phyloP scores from a whole-genome alignment of 2,329 filamentous ascomycete species.

The Cladosporium sp. region DNA sequence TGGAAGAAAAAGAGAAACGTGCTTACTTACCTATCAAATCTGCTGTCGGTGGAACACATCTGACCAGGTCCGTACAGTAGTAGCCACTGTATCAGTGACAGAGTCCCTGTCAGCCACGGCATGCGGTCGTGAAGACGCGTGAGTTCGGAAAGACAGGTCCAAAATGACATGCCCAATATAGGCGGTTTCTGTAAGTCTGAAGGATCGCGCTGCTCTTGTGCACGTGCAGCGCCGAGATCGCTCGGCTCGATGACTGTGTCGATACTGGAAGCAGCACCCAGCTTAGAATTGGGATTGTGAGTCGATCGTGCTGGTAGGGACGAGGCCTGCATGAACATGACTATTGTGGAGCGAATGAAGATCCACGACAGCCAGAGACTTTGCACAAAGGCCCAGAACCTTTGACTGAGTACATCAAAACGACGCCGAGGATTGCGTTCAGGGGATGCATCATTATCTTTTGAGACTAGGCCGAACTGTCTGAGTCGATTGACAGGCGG shows the following conservation, averaged over 20 bases:
- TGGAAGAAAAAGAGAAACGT: conserved; percentile 24
- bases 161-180: conserved; percentile 72
- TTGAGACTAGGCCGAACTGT: conserved; percentile 52
- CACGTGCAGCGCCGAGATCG: background rate
- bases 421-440: background rate
- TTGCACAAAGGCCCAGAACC: conserved; percentile 49
- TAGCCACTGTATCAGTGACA: conserved; percentile 73
- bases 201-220: background rate
- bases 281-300: background rate
- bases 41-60: conserved; percentile 69
- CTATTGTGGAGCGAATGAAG: conserved; percentile 59
- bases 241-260: background rate
- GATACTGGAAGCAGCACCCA: background rate
- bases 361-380: conserved; percentile 47
- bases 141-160: conserved; percentile 68
- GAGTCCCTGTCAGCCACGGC: conserved; percentile 79
- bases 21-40: conserved; percentile 79
- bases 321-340: conserved; percentile 56
- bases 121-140: conserved; percentile 73
- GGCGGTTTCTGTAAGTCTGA: conserved; percentile 39
- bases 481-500: conserved; percentile 46
- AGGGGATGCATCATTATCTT: background rate
- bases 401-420: conserved; percentile 18
- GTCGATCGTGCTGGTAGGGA: conserved; percentile 57
- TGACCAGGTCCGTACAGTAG: conserved; percentile 69